Base-by-base conservation (phyloP, 2,329 filamentous ascomycete species). In the Aspergillus glaucus region DNA sequence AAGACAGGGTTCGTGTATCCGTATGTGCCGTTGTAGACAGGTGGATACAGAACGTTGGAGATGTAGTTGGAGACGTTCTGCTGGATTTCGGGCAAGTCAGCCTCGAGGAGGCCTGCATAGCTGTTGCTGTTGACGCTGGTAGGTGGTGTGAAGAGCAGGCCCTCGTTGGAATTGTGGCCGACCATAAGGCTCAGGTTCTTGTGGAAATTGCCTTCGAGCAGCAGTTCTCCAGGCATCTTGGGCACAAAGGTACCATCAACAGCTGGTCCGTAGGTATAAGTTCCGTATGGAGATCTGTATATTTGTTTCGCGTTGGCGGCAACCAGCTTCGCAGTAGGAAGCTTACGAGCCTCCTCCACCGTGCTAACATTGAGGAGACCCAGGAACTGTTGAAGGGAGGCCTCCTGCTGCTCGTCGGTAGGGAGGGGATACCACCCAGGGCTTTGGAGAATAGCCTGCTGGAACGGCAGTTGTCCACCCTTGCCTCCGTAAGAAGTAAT, bases 161-260 rank as follows among this genome's bases (percentile, higher is more conserved):
- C 72, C 58, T 77, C 74, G 42, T 73, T 56, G 21, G 59, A 58
- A 50, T 74, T 75, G 54, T 76, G 71, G 15, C 70, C 71, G 3
- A 65, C 62, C 66, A 80, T 72, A 32, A 80, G 49, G 6, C 58
- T 68, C 12, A 79, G 49, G 43, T 63, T 65, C 43, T 69, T 68
- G 55, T 75, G 72, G 48, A 68, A 79, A 19, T 66, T 58, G 1
- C 73, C 75, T 40, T 69, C 59, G 2, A 67, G 59, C 3, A 79
- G 65, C 1, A 76, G 62, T 41, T 70, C 61, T 2, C 74, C 72
- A 0, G 78, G 78, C 1, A 76, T 53, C 4, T 64, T 61, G 1
- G 77, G 74, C 0, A 71, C 71, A 54, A 79, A 78, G n/a, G 62
- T 63, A 1, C 75, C 75, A 55, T 81, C 78, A 2, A 75, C 70